Base-by-base conservation (phyloP, 2,329 filamentous ascomycete genomes). In the Exophiala spinifera region DNA sequence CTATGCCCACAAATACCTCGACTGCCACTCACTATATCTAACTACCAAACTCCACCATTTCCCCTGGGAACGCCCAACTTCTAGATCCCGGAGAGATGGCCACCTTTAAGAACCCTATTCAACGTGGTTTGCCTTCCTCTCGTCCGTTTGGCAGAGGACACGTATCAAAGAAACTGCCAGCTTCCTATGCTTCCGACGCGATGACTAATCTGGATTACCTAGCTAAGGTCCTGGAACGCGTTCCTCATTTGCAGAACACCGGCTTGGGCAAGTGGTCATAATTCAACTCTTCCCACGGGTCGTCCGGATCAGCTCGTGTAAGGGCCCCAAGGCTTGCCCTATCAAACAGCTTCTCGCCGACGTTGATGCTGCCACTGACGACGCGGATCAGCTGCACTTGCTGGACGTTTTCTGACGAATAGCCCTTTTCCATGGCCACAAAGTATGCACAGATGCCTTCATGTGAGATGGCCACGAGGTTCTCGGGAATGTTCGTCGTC, bases 391-490 rank as follows among this genome's bases (percentile, higher is more conserved):
- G 25, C 36, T 53, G 55, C 40, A 59, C 54, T 43, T 57, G 56
- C 43, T 55, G 31, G 20, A 50, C 23, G 20, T 50, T 20, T n/a
- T 40, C 37, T 8, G 43, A 5, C 40, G 55, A 48, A 46, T 44
- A 36, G 13, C 39, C 39, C 36, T 54, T 57, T 36, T 61, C 59
- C 44, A 60, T 21, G 17, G 51, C 51, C 36, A 62, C 49, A 37
- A 62, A 57, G 37, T 63, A 61, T 13, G 57, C 59, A 43, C 61
- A 63, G 33, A 57, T 55, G 14, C 61, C 60, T 48, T 62, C 61
- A 33, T 62, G 61, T 13, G 57, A 53, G 4, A 63, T 28, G 3
- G 57, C 61, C 6, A 63, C 54, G 19, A 63, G 47, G 45, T 62
- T 63, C 11, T 57, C 53, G 11, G 57, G 55, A 14, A 62, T 15